These are phyloP conservation scores for Candolleomyces eurysporus DNA, from an alignment of 768 basidiomycete genomes.

Conservation along the genomic window DNA sequence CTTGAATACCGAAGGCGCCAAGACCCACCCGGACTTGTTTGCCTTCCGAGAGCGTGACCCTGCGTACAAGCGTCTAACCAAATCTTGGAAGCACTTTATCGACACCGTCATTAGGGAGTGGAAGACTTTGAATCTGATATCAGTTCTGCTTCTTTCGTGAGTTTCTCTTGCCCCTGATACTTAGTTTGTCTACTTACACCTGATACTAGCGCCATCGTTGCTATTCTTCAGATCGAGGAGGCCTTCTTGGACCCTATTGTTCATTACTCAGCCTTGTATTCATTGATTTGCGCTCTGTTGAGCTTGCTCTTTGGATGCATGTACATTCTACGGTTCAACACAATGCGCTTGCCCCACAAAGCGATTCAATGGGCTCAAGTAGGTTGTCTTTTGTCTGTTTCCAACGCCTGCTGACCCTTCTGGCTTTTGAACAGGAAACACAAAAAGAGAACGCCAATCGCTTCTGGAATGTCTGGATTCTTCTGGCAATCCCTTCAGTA, in stretches of 20 bases:
- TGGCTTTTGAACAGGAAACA: neutral
- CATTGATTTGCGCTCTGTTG: constrained; percentile 56
- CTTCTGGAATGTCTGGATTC: constrained; percentile 12
- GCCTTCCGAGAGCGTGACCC: neutral
- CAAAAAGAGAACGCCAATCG: neutral
- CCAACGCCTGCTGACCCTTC: neutral
- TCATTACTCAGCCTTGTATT: constrained; percentile 53
- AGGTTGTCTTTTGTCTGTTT: neutral
- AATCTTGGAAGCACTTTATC: constrained; percentile 13
- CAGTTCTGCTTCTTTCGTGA: constrained; percentile 13
- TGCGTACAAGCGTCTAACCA: constrained; percentile 1
- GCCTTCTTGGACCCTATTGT: constrained; percentile 51
- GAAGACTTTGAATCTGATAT: constrained; percentile 14
- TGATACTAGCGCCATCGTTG: constrained; percentile 25
- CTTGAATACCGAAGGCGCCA: neutral
- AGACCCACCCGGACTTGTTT: neutral
- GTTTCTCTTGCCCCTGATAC: neutral
- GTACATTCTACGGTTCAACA: constrained; percentile 59
- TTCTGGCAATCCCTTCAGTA: constrained; percentile 13
- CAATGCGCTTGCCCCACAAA: constrained; percentile 59
- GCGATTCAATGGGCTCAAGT: constrained; percentile 57
- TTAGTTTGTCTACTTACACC: constrained; percentile 3
- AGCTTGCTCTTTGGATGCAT: constrained; percentile 59
- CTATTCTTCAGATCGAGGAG: constrained; percentile 29
- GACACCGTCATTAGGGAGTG: constrained; percentile 13